Conservation (phyloP, 306 rosid genomes). For the Lathyrus aphaca region DNA sequence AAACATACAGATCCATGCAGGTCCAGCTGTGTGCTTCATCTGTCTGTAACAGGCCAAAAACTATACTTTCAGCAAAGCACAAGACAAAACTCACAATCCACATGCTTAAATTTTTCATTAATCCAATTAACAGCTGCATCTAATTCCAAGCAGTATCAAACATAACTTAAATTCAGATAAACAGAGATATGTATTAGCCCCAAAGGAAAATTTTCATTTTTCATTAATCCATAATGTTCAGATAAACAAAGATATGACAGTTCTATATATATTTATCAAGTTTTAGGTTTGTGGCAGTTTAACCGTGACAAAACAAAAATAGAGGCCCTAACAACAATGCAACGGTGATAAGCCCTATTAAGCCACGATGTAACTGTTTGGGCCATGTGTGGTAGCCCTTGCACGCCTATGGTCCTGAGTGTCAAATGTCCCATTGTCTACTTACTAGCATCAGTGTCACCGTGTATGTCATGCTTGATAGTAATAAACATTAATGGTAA, state of each 20-base stretch:
- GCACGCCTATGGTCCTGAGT: too few relatives aligned
- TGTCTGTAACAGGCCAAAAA: slow-evolving; percentile 55
- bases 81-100: slow-evolving; percentile 14
- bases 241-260: too few relatives aligned
- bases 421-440: too few relatives aligned
- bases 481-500: neutral
- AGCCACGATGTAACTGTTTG: too few relatives aligned
- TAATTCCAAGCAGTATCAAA: slow-evolving; percentile 12
- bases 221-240: neutral
- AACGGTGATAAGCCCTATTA: too few relatives aligned
- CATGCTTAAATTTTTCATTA: slow-evolving; percentile 1
- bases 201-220: too few relatives aligned
- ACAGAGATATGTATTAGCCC: neutral
- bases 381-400: too few relatives aligned
- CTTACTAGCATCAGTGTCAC: neutral
- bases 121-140: slow-evolving; percentile 15
- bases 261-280: too few relatives aligned
- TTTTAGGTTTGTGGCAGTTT: too few relatives aligned
- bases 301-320: too few relatives aligned
- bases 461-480: neutral
- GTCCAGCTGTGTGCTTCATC: slow-evolving; percentile 96
- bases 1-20: slow-evolving; percentile 97
- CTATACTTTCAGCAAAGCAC: slow-evolving; percentile 14
- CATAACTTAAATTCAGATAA: slow-evolving; percentile 3
- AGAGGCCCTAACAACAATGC: too few relatives aligned